Evolutionary conservation across 768 basidiomycete genomes (phyloP).

Genomic region (Porpolomopsis calyptriformis): DNA sequence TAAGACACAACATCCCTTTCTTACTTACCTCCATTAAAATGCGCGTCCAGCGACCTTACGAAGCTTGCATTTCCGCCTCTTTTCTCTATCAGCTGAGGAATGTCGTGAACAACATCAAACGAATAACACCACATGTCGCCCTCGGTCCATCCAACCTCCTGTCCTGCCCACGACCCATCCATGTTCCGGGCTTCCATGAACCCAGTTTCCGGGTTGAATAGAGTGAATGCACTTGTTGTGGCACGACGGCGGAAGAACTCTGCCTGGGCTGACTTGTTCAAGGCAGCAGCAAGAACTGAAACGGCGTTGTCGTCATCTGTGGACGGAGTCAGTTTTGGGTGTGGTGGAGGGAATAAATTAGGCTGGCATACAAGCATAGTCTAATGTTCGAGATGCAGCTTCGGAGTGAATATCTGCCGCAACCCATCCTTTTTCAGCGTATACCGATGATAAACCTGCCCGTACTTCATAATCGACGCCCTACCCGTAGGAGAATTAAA

Average conservation of each 20-base stretch:
- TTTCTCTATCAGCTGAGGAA: slow-evolving; percentile 47
- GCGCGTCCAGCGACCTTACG: slow-evolving; percentile 53
- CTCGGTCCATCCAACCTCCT: slow-evolving; percentile 70
- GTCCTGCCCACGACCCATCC: slow-evolving; percentile 64
- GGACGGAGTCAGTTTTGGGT: background rate
- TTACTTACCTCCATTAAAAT: slow-evolving; percentile 32
- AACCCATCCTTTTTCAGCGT: slow-evolving; percentile 61
- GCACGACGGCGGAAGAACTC: slow-evolving; percentile 47
- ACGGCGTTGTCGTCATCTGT: slow-evolving; percentile 73
- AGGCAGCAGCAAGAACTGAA: slow-evolving; percentile 44
- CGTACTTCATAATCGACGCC: slow-evolving; percentile 72
- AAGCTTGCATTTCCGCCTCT: slow-evolving; percentile 61
- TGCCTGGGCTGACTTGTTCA: slow-evolving; percentile 39
- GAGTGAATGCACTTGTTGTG: slow-evolving; percentile 41
- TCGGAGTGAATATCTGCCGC: slow-evolving; percentile 73
- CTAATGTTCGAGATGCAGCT: slow-evolving; percentile 66
- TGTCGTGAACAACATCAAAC: slow-evolving; percentile 66
- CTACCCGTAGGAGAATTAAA: slow-evolving; percentile 20
- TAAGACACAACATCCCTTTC: background rate
- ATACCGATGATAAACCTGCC: slow-evolving; percentile 65
- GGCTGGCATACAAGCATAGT: slow-evolving; percentile 54
- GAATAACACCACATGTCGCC: slow-evolving; percentile 62
- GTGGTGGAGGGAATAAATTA: slow-evolving; percentile 1
- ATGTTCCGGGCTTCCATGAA: slow-evolving; percentile 76
- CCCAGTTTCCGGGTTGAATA: slow-evolving; percentile 61